Conservation (phyloP, 768 basidiomycete species). For the Polyporus arcularius region DNA sequence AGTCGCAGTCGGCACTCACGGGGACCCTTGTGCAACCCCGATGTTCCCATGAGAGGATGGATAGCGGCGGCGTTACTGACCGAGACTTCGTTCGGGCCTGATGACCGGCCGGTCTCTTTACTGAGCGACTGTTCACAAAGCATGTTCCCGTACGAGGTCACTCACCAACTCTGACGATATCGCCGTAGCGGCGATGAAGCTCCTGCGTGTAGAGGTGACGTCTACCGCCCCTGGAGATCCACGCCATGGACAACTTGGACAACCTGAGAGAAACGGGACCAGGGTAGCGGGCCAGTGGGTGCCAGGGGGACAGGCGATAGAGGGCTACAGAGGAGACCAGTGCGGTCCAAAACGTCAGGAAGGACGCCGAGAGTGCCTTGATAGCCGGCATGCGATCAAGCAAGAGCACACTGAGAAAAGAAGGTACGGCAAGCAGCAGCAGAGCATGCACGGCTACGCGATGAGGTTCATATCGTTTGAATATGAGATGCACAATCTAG, state of each 20-base stretch:
- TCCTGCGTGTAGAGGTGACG: slow-evolving; percentile 23
- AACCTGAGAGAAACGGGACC: slow-evolving; percentile 22
- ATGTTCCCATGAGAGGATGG: slow-evolving; percentile 22
- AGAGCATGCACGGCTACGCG: slow-evolving; percentile 1
- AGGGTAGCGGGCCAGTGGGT: slow-evolving; percentile 23
- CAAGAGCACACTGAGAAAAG: slow-evolving; percentile 10
- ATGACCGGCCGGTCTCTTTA: not conserved
- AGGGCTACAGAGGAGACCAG: slow-evolving; percentile 13
- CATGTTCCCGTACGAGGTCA: not conserved
- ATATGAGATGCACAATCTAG: slow-evolving; percentile 15
- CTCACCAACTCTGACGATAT: slow-evolving; percentile 27
- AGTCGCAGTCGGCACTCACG: slow-evolving; percentile 14
- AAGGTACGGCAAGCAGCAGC: slow-evolving; percentile 16
- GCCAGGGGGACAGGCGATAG: slow-evolving; percentile 26
- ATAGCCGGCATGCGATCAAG: slow-evolving; percentile 3
- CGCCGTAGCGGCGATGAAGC: slow-evolving; percentile 25
- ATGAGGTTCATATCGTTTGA: slow-evolving; percentile 20
- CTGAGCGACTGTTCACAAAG: not conserved
- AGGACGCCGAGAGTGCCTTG: slow-evolving; percentile 9
- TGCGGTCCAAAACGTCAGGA: slow-evolving; percentile 13
- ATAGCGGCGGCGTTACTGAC: slow-evolving; percentile 22
- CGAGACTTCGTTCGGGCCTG: slow-evolving; percentile 29
- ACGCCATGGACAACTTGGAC: slow-evolving; percentile 17
- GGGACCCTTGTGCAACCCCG: slow-evolving; percentile 28
- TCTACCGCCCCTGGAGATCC: slow-evolving; percentile 19